Base-by-base conservation (phyloP, 257 asterid species). In the Gentiana straminea region DNA sequence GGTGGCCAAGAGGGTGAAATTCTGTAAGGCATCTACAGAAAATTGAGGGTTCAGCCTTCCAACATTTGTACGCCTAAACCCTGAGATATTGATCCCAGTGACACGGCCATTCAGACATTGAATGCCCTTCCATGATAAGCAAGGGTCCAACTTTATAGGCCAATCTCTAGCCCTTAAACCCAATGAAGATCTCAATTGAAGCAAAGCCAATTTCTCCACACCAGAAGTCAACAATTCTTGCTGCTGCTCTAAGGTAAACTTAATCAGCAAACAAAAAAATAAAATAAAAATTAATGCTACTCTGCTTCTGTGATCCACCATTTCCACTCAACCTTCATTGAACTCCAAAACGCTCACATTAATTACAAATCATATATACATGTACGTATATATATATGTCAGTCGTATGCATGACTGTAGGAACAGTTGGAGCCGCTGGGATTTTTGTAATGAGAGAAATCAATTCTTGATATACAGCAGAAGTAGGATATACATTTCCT, bases 171-270 rank as follows among this genome's bases (percentile, higher is more conserved):
- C 80, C 71, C 95, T 78, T 67, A 92, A 58, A 75, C 99, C 99
- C 77, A 92, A 72, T 5, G 97, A 85, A 79, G 95, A 85, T 85
- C 99, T 92, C 73, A 92, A 69, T 73, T 73, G 80, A 64, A 92
- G 86, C 72, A 91, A 74, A 59, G 88, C 77, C 54, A 73, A 70
- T 64, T 84, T 78, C 32, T 91, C 95, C 49, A 63, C 73, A 61
- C 79, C 50, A 35, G 92, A 77, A 44, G 56, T 52, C 70, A 62
- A 60, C 4, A 70, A 48, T 54, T 76, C 76, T 67, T 82, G 91
- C 70, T 75, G 78, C 66, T 89, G 97, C 78, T 66, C 75, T 24
- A 79, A 33, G 52, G 89, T 70, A 67, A 49, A 66, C 44, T 74
- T 74, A 72, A 84, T 66, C 58, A 81, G 74, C 68, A 80, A 69